A percentile compares a stretch with the other conserved stretches of the same genome.
Conservation (phyloP, 345 rosid genomes). For the Acer negundo region DNA sequence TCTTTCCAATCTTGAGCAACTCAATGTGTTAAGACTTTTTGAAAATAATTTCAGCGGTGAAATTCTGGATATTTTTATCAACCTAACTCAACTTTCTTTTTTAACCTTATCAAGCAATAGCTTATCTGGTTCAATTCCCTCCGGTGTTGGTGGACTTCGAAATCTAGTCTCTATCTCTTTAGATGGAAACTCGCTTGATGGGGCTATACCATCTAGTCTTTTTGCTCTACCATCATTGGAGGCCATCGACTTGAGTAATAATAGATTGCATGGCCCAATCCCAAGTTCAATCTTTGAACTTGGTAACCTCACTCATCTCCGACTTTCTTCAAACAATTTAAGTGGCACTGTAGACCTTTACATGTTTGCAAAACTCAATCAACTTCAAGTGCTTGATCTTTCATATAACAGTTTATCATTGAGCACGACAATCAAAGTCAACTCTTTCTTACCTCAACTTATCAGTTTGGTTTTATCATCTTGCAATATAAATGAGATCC, state of each 20-base stretch:
- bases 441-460: slow-evolving; percentile 17
- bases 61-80: background rate
- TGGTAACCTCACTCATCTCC: too few relatives aligned
- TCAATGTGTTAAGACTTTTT: background rate
- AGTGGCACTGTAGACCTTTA: background rate
- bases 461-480: background rate
- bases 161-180: background rate
- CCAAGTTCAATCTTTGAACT: background rate
- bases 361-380: background rate
- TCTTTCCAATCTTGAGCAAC: background rate
- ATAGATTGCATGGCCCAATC: background rate
- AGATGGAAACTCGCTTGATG: background rate
- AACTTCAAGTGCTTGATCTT: background rate
- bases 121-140: background rate
- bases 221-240: background rate
- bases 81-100: background rate
- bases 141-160: background rate
- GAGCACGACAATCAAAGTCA: background rate
- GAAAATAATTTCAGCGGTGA: background rate
- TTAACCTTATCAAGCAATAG: background rate
- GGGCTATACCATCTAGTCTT: background rate
- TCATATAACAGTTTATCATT: background rate
- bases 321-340: too few relatives aligned
- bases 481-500: slow-evolving; percentile 29
- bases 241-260: background rate